These are phyloP conservation scores for Trichothecium sympodiale DNA, from an alignment of 2,329 filamentous ascomycete species.

Conservation along the genomic window DNA sequence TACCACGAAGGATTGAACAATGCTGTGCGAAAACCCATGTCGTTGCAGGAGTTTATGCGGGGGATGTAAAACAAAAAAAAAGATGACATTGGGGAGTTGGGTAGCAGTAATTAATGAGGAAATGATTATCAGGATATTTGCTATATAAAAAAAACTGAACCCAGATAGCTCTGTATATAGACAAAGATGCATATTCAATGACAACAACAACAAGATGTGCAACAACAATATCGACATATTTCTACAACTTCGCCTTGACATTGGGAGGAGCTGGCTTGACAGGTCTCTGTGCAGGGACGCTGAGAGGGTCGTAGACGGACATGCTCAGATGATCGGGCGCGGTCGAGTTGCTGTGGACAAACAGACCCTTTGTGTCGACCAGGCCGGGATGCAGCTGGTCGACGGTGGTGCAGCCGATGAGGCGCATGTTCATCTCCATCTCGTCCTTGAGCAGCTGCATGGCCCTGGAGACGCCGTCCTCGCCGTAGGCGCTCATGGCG, in stretches of 20 bases:
- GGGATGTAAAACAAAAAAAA: constrained; percentile 45
- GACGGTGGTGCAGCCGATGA: constrained; percentile 70
- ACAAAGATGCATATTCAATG: background rate
- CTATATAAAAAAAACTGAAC: background rate
- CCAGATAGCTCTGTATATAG: background rate
- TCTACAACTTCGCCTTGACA: constrained; percentile 41
- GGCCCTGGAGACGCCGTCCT: constrained; percentile 77
- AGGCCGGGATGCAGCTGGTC: constrained; percentile 71
- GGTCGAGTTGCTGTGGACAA: constrained; percentile 36
- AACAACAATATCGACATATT: constrained; percentile 10
- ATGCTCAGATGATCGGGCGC: constrained; percentile 36
- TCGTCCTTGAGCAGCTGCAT: constrained; percentile 92
- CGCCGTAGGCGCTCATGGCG: constrained; percentile 87
- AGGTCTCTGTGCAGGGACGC: constrained; percentile 37
- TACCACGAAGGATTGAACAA: constrained; percentile 89
- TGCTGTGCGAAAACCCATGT: constrained; percentile 80
- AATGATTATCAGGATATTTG: background rate
- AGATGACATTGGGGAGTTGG: background rate
- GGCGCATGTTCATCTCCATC: constrained; percentile 97
- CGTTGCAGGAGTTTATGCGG: constrained; percentile 65
- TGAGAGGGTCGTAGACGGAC: constrained; percentile 43
- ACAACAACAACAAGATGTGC: constrained; percentile 3
- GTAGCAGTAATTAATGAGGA: constrained; percentile 1
- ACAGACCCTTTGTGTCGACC: constrained; percentile 65
- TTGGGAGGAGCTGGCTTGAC: too few relatives aligned